Percentiles rank a stretch among this genome's conserved stretches.
phyloP scores from a whole-genome alignment of 257 asterid genomes.

The Prunella vulgaris region DNA sequence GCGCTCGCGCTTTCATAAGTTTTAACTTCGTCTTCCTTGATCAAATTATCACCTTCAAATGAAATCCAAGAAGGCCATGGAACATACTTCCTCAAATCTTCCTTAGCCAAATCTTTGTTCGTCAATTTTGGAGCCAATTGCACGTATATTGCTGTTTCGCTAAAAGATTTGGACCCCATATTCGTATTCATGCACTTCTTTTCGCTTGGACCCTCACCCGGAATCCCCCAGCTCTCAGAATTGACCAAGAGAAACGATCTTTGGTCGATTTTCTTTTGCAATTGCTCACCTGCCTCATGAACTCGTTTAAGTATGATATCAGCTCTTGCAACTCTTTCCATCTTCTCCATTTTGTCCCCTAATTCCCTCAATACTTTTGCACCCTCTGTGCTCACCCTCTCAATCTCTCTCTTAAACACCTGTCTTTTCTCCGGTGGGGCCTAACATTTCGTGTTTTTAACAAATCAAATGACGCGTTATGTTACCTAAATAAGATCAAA shows the following conservation, averaged over 20 bases:
- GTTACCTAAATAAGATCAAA: background rate
- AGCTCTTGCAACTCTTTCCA: constrained; percentile 47
- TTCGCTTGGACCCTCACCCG: constrained; percentile 26
- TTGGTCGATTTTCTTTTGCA: constrained; percentile 48
- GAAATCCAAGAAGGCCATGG: constrained; percentile 37
- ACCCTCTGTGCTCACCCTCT: constrained; percentile 50
- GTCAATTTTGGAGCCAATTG: constrained; percentile 22
- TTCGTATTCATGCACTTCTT: constrained; percentile 16
- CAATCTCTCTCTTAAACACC: constrained; percentile 57
- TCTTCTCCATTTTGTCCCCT: constrained; percentile 52
- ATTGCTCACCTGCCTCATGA: constrained; percentile 47
- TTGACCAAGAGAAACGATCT: constrained; percentile 65
- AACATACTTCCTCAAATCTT: constrained; percentile 39
- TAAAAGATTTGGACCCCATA: constrained; percentile 31
- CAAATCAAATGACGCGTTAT: background rate
- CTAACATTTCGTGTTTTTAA: constrained; percentile 22
- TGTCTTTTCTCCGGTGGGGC: constrained; percentile 70
- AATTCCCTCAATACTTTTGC: constrained; percentile 51
- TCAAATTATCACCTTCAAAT: constrained; percentile 21
- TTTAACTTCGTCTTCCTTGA: constrained; percentile 42
- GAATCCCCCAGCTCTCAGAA: constrained; percentile 63
- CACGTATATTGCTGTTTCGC: constrained; percentile 40
- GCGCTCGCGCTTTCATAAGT: constrained; percentile 75
- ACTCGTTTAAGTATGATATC: constrained; percentile 38
- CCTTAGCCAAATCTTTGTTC: constrained; percentile 14